phyloP scores from a whole-genome alignment of 495 filamentous ascomycete species.

The Achaetomiella virescens region DNA sequence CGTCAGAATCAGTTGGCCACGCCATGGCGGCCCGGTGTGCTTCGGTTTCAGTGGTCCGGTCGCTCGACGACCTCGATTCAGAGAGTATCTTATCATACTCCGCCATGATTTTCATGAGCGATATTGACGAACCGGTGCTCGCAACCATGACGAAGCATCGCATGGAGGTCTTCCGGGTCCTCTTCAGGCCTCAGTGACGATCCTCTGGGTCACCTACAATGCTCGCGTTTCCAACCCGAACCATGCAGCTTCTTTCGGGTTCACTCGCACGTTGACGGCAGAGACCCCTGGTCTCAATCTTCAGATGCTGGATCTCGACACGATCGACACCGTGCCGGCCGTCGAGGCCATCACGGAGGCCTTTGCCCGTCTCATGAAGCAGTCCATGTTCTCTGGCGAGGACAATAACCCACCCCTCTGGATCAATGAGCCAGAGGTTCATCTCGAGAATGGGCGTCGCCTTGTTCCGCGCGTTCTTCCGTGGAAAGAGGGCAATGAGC shows the following conservation, averaged over 20 bases:
- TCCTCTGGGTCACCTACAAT: slow-evolving; percentile 36
- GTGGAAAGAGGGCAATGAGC: slow-evolving; percentile 32
- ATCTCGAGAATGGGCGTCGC: slow-evolving; percentile 25
- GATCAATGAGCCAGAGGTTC: slow-evolving; percentile 35
- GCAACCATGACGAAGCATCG: slow-evolving; percentile 29
- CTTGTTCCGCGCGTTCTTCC: slow-evolving; percentile 36
- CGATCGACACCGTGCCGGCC: slow-evolving; percentile 9
- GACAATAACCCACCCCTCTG: slow-evolving; percentile 18
- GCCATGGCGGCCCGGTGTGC: slow-evolving; percentile 19
- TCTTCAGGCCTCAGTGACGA: slow-evolving; percentile 32
- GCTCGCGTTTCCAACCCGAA: slow-evolving; percentile 27
- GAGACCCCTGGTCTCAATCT: slow-evolving; percentile 35
- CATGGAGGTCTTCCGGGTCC: slow-evolving; percentile 26
- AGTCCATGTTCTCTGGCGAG: neutral
- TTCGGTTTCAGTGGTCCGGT: slow-evolving; percentile 12
- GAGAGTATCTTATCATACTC: slow-evolving; percentile 15
- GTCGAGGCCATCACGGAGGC: slow-evolving; percentile 18
- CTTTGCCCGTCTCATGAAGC: slow-evolving; percentile 25
- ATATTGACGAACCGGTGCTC: slow-evolving; percentile 34
- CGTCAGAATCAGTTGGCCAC: slow-evolving; percentile 14
- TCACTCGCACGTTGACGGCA: slow-evolving; percentile 36
- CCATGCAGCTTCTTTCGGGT: slow-evolving; percentile 37
- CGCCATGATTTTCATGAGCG: slow-evolving; percentile 32
- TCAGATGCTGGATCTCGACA: slow-evolving; percentile 39
- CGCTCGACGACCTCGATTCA: slow-evolving; percentile 21